These are phyloP conservation scores for Aspergillus sp. DNA, from an alignment of 2,329 filamentous ascomycete species.

Conservation along the genomic window DNA sequence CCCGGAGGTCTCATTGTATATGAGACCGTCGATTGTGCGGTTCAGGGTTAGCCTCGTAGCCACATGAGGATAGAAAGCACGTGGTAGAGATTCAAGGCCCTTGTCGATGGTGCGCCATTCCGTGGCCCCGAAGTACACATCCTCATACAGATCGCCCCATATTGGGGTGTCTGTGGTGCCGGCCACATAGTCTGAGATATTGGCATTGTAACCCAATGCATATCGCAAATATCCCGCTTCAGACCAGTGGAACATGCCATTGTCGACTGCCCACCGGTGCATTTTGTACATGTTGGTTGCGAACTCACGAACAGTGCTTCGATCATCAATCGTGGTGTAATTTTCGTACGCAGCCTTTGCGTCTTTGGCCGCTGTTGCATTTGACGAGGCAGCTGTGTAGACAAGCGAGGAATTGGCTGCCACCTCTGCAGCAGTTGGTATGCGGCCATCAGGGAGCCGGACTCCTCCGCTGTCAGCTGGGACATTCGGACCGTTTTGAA, in stretches of 20 bases:
- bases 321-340: constrained; percentile 21
- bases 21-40: constrained; percentile 50
- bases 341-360: constrained; percentile 35
- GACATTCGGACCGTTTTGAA: constrained; percentile 42
- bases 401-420: constrained; percentile 34
- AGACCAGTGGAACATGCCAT: constrained; percentile 56
- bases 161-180: constrained; percentile 39
- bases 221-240: constrained; percentile 57
- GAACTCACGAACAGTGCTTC: constrained; percentile 21
- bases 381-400: constrained; percentile 27
- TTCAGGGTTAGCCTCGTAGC: constrained; percentile 49
- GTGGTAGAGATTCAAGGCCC: constrained; percentile 51
- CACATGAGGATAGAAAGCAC: constrained; percentile 56
- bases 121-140: constrained; percentile 52
- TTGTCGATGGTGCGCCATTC: constrained; percentile 59
- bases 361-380: constrained; percentile 27
- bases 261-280: constrained; percentile 46
- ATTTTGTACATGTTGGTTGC: constrained; percentile 37
- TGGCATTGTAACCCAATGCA: constrained; percentile 46
- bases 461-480: constrained; percentile 43
- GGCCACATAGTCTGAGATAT: constrained; percentile 49
- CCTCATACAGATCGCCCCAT: constrained; percentile 47
- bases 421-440: constrained; percentile 47
- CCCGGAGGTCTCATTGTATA: constrained; percentile 43
- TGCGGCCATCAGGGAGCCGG: constrained; percentile 44